These are phyloP conservation scores for Lodderomyces parapsilosis DNA, from an alignment of 1,139 yeast genomes.

Conservation along the genomic window DNA sequence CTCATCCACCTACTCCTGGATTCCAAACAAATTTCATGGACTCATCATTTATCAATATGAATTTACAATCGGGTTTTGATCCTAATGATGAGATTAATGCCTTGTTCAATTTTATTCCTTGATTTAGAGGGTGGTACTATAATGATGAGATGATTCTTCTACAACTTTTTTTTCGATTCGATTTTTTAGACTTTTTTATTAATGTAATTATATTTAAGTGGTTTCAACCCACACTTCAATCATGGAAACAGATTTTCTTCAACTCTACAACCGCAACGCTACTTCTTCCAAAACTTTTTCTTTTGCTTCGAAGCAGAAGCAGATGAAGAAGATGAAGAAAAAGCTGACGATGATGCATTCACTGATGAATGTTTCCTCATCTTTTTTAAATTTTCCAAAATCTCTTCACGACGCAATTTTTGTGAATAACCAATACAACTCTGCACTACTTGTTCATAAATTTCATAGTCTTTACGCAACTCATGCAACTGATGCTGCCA, in stretches of 20 bases:
- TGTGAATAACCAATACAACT: conserved; percentile 72
- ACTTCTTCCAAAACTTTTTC: conserved; percentile 17
- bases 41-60: conserved; percentile 45
- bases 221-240: no score
- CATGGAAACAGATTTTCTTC: no score
- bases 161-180: no score
- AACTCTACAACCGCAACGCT: no score
- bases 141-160: no score
- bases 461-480: conserved; percentile 53
- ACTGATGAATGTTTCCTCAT: conserved; percentile 16
- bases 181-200: background rate
- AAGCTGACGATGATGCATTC: conserved; percentile 7
- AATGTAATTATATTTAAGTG: no score
- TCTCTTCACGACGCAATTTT: conserved; percentile 49
- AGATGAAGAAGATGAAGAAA: background rate
- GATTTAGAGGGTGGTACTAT: no score
- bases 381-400: conserved; percentile 36
- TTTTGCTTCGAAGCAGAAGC: conserved; percentile 13
- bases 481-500: conserved; percentile 49
- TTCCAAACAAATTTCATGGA: conserved; percentile 45
- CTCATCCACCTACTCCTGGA: conserved; percentile 29
- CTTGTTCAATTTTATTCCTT: conserved; percentile 27
- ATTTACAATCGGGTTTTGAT: conserved; percentile 41
- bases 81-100: conserved; percentile 35
- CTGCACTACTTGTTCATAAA: conserved; percentile 70